These are phyloP conservation scores for Paraleonurus japonicus DNA, from an alignment of 257 asterid species.

Conservation along the genomic window DNA sequence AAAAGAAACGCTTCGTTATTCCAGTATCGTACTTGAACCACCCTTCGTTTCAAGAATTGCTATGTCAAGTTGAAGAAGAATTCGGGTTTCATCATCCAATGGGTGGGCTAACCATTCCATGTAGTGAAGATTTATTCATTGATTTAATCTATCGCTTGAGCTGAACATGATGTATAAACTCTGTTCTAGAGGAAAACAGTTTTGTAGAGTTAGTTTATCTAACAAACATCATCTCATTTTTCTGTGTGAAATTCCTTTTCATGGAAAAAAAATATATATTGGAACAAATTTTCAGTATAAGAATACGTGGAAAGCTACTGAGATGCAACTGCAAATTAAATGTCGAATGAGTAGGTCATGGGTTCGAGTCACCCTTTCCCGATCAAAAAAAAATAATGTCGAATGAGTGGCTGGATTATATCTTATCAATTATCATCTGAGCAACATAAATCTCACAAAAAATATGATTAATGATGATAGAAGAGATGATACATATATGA, in stretches of 20 bases:
- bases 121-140: conserved; percentile 29
- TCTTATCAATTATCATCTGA: too few species aligned
- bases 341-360: too few species aligned
- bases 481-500: too few species aligned
- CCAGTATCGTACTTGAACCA: conserved; percentile 33
- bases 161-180: conserved; percentile 4
- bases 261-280: not conserved
- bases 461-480: too few species aligned
- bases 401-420: too few species aligned
- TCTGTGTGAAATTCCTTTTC: not conserved
- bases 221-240: not conserved
- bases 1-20: conserved; percentile 10
- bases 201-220: conserved; percentile 4
- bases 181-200: not conserved
- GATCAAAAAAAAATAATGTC: too few species aligned
- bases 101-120: conserved; percentile 44
- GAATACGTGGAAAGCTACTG: not conserved
- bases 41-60: conserved; percentile 37
- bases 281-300: not conserved
- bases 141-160: conserved; percentile 15
- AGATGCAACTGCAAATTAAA: too few species aligned
- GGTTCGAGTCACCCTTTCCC: too few species aligned
- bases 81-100: conserved; percentile 38
- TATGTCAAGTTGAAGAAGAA: conserved; percentile 33
- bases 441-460: too few species aligned